Evolutionary conservation across 768 basidiomycete genomes (phyloP).

Genomic region (Solioccasus polychromus): DNA sequence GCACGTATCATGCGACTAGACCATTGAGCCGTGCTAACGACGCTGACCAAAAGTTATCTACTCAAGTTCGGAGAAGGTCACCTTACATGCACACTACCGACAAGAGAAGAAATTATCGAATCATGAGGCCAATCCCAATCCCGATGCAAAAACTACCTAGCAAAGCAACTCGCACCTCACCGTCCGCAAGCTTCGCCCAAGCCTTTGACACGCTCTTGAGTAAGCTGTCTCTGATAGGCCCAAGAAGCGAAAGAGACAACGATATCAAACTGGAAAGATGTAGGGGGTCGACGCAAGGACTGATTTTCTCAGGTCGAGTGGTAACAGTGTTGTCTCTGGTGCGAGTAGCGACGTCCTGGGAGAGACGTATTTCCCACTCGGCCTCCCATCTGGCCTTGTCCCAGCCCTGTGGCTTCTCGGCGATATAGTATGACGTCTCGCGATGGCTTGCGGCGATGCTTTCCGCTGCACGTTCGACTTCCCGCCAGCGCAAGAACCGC

Average conservation of each 20-base stretch:
- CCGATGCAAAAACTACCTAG: conserved; percentile 44
- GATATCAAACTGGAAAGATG: conserved; percentile 62
- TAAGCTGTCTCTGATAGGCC: conserved; percentile 38
- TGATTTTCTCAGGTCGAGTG: conserved; percentile 13
- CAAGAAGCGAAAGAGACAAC: conserved; percentile 59
- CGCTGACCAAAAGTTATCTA: too few species aligned
- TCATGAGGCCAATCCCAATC: conserved; percentile 41
- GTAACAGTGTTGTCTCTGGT: conserved; percentile 39
- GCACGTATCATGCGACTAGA: conserved; percentile 38
- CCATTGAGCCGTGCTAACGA: conserved; percentile 29
- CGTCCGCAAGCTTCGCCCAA: conserved; percentile 25
- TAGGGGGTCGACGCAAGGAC: conserved; percentile 56
- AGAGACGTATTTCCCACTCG: conserved; percentile 60
- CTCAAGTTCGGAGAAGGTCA: too few species aligned
- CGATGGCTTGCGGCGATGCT: conserved; percentile 35
- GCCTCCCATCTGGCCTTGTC: conserved; percentile 65
- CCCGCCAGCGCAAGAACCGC: conserved; percentile 70
- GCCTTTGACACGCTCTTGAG: conserved; percentile 19
- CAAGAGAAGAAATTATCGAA: conserved; percentile 20
- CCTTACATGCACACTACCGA: not conserved
- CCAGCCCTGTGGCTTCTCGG: conserved; percentile 39
- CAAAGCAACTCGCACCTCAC: conserved; percentile 33
- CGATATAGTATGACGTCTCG: conserved; percentile 19
- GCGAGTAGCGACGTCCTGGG: conserved; percentile 55
- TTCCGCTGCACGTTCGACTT: conserved; percentile 58